These are phyloP conservation scores for Pinus taeda DNA, from an alignment of 75 land plant species.

Conservation along the genomic window DNA sequence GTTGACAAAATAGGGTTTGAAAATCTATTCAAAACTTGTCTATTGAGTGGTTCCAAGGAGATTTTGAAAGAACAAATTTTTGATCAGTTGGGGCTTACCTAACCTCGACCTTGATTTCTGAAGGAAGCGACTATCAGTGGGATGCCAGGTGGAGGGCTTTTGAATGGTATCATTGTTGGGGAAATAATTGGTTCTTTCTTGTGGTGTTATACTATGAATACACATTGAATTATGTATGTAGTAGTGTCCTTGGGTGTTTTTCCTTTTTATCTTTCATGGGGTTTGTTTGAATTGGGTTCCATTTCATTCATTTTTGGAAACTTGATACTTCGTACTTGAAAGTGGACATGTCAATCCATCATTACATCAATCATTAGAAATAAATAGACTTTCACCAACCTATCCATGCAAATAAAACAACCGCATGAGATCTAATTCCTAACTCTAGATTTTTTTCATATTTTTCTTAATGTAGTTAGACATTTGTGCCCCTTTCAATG, in stretches of 20 bases:
- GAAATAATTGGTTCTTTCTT: slow-evolving; percentile 72
- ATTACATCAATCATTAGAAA: no score
- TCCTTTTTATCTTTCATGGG: background rate
- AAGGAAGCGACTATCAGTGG: slow-evolving; percentile 19
- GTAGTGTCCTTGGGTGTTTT: background rate
- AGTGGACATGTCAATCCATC: no score
- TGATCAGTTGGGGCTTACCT: slow-evolving; percentile 79
- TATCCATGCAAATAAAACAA: no score
- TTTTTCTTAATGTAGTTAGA: no score
- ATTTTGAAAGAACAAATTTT: slow-evolving; percentile 86
- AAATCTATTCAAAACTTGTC: slow-evolving; percentile 35
- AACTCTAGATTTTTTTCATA: no score
- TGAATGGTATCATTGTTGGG: slow-evolving; percentile 25
- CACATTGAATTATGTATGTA: slow-evolving; percentile 67
- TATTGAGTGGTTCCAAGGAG: slow-evolving; percentile 77
- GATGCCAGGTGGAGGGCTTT: slow-evolving; percentile 4
- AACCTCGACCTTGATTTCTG: slow-evolving; percentile 14
- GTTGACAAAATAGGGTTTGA: slow-evolving; percentile 90
- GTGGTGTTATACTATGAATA: slow-evolving; percentile 89
- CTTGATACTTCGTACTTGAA: no score
- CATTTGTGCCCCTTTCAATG: no score
- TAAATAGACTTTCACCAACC: no score
- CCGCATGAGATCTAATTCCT: no score
- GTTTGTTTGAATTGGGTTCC: background rate
- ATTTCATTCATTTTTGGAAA: no score